These are phyloP conservation scores for Skeletonema potamos DNA, from an alignment of 108 stramenopile species.

Conservation along the genomic window DNA sequence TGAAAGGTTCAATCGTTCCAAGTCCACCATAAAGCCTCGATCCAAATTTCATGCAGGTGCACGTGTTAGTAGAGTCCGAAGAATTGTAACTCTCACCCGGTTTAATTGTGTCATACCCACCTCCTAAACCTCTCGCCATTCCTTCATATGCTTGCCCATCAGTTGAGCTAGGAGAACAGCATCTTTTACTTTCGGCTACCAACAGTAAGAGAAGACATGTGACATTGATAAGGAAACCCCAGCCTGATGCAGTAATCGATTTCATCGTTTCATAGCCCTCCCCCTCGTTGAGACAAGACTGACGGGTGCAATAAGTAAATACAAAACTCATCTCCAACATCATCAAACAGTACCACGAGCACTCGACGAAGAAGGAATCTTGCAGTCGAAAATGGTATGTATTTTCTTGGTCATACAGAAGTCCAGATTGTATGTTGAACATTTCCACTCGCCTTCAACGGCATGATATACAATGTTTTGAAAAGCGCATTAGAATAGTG, in stretches of 20 bases:
- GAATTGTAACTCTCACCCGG: conserved; percentile 7
- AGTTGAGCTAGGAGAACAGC: conserved; percentile 41
- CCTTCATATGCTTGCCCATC: conserved; percentile 3
- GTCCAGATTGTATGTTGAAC: conserved; percentile 26
- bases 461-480: neutral
- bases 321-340: conserved; percentile 43
- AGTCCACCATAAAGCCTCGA: conserved; percentile 63
- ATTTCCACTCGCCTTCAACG: conserved; percentile 38
- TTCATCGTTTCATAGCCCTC: neutral
- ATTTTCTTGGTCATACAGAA: conserved; percentile 17
- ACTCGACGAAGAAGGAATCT: conserved; percentile 62
- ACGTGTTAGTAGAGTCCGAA: neutral
- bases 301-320: conserved; percentile 4
- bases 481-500: neutral
- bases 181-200: conserved; percentile 65
- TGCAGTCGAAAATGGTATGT: conserved; percentile 12
- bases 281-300: neutral
- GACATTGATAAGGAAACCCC: conserved; percentile 54
- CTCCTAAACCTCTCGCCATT: neutral
- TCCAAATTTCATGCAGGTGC: conserved; percentile 61
- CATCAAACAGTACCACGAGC: conserved; percentile 40
- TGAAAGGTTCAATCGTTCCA: conserved; percentile 78
- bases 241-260: conserved; percentile 26
- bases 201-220: conserved; percentile 60
- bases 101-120: neutral